Evolutionary conservation across 140 eudicot genomes (phyloP), one percentile per base, ranked within the genome.

Genomic region (Bidens hawaiensis): DNA sequence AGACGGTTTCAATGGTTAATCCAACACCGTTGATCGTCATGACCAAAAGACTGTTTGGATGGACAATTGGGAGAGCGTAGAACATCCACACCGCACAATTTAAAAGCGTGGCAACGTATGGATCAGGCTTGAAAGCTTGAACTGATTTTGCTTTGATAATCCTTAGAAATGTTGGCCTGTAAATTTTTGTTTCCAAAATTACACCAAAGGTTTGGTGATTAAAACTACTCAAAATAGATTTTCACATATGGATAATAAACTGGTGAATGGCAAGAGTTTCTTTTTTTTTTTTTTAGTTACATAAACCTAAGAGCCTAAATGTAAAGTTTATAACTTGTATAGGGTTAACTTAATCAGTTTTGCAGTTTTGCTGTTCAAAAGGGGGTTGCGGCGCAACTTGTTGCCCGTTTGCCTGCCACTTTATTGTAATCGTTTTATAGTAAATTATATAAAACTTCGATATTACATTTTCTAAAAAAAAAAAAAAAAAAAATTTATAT

Each of bases 1-100:
- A 93, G 58, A 63, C 1, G 13, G 36, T 1, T 60, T 93, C 84
- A 10, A 93, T 78, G 64, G 43, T 4, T 2, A 88, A 21, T 0
- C 99, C 99, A 45, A 72, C 27, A 42, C 84, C 97, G 23, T 93
- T 93, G 79, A 83, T 93, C 8, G 96, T 93, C 62, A 85, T 36
- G 54, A 93, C 81, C 18, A 88, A 77, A 43, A 72, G 43, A 76
- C 84, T 85, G 52, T 88, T 67, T 0, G 88, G 81, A 72, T 81
- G 86, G 8, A 93, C 90, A 43, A 77, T 52, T 24, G 99, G 99
- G 46, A 85, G 67, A 21, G 95, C 96, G 33, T 93, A 93, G 31
- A 93, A 75, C 24, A 78, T 70, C 99, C 99, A 93, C 87, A 93
- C 24, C 1, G 84, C 75, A 54, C 99, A 93, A 43, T 93, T 93